Evolutionary conservation across 192 early-diverging fungal genomes (phyloP), one percentile per base, ranked within the genome.

Genomic region (Rhizoclosmatium sp.): DNA sequence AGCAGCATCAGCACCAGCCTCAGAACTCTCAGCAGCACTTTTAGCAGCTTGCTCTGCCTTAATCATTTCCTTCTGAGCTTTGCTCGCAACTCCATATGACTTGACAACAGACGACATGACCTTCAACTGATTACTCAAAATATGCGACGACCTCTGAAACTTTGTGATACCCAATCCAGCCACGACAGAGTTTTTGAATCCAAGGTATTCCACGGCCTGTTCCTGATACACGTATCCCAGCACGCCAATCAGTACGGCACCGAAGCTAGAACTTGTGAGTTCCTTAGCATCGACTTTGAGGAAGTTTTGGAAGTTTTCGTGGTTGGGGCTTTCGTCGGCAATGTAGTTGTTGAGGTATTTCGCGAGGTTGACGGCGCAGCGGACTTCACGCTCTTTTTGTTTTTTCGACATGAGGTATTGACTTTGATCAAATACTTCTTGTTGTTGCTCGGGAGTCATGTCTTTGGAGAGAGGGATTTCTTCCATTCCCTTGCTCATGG

Each of bases 151-250:
- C 74, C 75, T 60, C 7, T 49, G 45, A 10, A 82, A 7, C 46
- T 78, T 78, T 44, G 41, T 72, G 10, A 82, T 44, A 59, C 81
- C 81, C 46, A 82, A 54, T 16, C 81, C 81, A 58, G 81, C 81
- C 1, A 64, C 59, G 12, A 82, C 78, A 46, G 46, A 70, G 47
- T 47, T 78, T 60, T 75, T 82, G 78, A 82, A 82, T 21, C 81
- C 81, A 31, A 82, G 69, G 39, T 51, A 75, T 48, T 64, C 56
- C 42, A 71, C 51, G 31, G 77, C 76, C 61, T 82, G 81, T 46
- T 82, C 81, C 59, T 73, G 46, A 61, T 82, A 82, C 12, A 82
- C 78, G 54, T 79, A 82, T 73, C 75, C 81, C n/a, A 82, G 46
- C n/a, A 82, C 81, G 42, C 81, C 81, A 79, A 82, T 82, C 65